phyloP scores from a whole-genome alignment of 148 eudicot species.

The Vaccinium macrocarpon region DNA sequence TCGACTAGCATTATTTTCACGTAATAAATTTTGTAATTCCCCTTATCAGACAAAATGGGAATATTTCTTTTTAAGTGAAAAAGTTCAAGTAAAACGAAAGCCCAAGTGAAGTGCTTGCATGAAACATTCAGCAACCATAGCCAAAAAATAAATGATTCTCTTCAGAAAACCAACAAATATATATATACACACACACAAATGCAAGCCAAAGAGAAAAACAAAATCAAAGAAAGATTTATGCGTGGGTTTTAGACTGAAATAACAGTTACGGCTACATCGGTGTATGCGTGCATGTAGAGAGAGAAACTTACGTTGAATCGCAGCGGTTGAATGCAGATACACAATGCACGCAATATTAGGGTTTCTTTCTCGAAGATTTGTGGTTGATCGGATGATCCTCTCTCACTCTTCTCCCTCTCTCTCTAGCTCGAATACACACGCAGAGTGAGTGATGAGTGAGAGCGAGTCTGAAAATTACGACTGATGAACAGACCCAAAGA shows the following conservation, averaged over 20 bases:
- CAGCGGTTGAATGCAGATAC: neutral
- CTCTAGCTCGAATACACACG: neutral
- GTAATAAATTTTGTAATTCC: neutral
- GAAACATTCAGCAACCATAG: neutral
- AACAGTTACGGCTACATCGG: neutral
- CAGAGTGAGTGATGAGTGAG: slow-evolving; percentile 1
- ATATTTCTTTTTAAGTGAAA: neutral
- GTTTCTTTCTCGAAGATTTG: neutral
- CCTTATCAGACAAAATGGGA: neutral
- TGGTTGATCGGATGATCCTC: neutral
- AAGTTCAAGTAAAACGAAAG: neutral
- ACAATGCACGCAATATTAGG: neutral
- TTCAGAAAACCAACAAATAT: neutral
- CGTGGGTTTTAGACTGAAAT: neutral
- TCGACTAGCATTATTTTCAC: neutral
- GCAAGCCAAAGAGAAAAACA: neutral
- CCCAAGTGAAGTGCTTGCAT: neutral
- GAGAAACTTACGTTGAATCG: neutral
- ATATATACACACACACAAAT: neutral
- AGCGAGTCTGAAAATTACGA: neutral
- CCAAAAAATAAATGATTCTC: neutral
- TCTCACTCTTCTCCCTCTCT: neutral
- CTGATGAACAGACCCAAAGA: neutral
- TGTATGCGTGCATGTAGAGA: neutral
- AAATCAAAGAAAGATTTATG: neutral